Percentiles rank a stretch among this genome's conserved stretches.
Conservation (phyloP, 1,284 basidiomycete species). For the Cystobasidium pallidum region DNA sequence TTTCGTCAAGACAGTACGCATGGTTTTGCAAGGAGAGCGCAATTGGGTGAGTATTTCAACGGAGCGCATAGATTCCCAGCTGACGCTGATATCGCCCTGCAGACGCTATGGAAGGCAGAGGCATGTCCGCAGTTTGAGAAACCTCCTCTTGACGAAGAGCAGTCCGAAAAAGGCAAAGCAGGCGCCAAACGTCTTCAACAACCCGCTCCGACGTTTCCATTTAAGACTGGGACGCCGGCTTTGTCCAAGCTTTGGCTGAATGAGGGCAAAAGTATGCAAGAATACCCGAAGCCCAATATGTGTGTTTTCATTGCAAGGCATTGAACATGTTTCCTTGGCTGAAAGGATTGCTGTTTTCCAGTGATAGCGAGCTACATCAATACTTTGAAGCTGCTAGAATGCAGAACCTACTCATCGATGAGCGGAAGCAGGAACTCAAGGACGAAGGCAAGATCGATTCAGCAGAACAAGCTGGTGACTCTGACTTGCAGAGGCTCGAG, state of each 20-base stretch:
- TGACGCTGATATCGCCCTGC: background rate
- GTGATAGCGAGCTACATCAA: constrained; percentile 13
- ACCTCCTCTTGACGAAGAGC: constrained; percentile 26
- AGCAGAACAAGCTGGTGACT: constrained; percentile 14
- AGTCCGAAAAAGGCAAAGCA: constrained; percentile 22
- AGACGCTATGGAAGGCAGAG: constrained; percentile 52
- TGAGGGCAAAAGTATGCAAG: constrained; percentile 45
- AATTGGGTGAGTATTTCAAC: constrained; percentile 68
- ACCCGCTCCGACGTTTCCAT: constrained; percentile 37
- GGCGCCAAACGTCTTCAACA: constrained; percentile 35
- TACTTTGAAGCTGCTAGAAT: constrained; percentile 33
- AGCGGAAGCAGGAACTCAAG: constrained; percentile 34
- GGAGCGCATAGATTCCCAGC: background rate
- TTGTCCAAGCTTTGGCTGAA: constrained; percentile 47
- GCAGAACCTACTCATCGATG: constrained; percentile 18
- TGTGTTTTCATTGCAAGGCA: too few species aligned
- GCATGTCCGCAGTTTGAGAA: constrained; percentile 48
- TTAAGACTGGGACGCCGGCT: constrained; percentile 47
- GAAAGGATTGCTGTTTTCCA: background rate
- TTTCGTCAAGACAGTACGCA: constrained; percentile 72
- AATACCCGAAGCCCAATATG: constrained; percentile 43
- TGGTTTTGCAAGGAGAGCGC: constrained; percentile 74
- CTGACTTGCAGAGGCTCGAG: constrained; percentile 25
- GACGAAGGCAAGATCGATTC: constrained; percentile 27
- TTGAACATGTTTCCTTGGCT: background rate